phyloP scores from a whole-genome alignment of 176 grass and related monocot genomes.

The Guadua angustifolia region DNA sequence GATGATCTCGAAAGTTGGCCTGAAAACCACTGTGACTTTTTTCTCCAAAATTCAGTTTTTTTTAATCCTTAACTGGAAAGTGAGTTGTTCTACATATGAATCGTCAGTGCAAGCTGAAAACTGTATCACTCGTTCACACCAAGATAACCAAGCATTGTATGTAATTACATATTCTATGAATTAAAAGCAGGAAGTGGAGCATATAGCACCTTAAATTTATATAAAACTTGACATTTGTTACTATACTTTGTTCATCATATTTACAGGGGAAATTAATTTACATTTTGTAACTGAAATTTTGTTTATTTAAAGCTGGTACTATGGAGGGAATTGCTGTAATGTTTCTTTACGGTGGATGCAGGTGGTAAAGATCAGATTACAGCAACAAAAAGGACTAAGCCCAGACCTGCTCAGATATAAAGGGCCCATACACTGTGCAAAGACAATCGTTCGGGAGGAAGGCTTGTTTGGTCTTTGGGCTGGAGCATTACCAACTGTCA shows the following conservation, averaged over 20 bases:
- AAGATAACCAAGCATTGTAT: background rate
- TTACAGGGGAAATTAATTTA: background rate
- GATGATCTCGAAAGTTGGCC: background rate
- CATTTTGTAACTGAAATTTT: constrained; percentile 7
- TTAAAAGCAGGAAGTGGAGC: background rate
- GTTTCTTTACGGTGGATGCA: constrained; percentile 41
- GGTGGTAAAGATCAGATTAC: constrained; percentile 91
- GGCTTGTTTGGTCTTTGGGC: constrained; percentile 82
- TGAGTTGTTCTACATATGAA: background rate
- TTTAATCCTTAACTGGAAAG: background rate
- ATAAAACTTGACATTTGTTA: background rate
- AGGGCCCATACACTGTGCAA: constrained; percentile 83
- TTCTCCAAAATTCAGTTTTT: background rate
- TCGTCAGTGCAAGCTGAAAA: background rate
- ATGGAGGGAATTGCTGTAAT: background rate
- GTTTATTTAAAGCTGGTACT: background rate
- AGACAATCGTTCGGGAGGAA: constrained; percentile 79
- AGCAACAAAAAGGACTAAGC: constrained; percentile 88
- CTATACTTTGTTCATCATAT: background rate
- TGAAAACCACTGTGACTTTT: background rate
- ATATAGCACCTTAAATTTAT: background rate
- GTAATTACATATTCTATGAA: background rate
- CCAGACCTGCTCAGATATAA: constrained; percentile 80
- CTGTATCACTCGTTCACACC: background rate
- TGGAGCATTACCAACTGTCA: constrained; percentile 82